Conservation (phyloP, 1,284 basidiomycete species). For the Bjerkandera adusta region DNA sequence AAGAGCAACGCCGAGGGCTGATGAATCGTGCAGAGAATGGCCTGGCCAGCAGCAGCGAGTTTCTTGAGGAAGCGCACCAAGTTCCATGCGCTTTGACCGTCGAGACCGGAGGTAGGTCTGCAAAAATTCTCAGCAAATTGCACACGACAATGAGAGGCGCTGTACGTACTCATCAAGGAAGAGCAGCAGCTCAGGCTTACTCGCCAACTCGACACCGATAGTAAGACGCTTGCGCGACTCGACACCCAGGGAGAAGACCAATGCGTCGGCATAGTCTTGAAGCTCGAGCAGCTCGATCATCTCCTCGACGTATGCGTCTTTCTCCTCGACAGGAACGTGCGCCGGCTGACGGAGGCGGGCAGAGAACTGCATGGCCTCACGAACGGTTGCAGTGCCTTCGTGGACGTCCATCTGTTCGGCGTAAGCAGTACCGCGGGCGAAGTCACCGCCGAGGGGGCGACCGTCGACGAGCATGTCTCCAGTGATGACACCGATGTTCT, state of each 20-base stretch:
- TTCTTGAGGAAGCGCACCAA: conserved; percentile 83
- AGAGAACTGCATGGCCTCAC: conserved; percentile 89
- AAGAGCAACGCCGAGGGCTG: conserved; percentile 68
- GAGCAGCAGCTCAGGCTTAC: conserved; percentile 79
- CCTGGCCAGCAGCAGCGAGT: conserved; percentile 84
- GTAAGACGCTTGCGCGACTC: conserved; percentile 87
- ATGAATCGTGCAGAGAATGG: conserved; percentile 77
- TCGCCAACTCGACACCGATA: conserved; percentile 87
- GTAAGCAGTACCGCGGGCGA: conserved; percentile 79
- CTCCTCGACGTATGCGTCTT: conserved; percentile 79
- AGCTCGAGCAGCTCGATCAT: conserved; percentile 72
- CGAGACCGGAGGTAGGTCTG: conserved; percentile 46
- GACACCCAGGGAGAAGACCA: conserved; percentile 62
- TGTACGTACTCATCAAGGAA: conserved; percentile 50
- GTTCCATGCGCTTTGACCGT: conserved; percentile 84
- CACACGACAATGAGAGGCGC: background rate
- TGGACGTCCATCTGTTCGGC: conserved; percentile 89
- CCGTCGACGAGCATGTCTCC: conserved; percentile 86
- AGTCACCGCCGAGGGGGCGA: conserved; percentile 69
- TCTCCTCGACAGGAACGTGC: conserved; percentile 71
- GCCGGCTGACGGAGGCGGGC: conserved; percentile 88
- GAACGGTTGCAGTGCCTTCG: conserved; percentile 82
- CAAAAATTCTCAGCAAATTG: background rate
- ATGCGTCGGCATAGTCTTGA: conserved; percentile 60
- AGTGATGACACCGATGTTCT: conserved; percentile 81